Evolutionary conservation across 768 basidiomycete genomes (phyloP).

Genomic region (Fistulinella prunicolor): DNA sequence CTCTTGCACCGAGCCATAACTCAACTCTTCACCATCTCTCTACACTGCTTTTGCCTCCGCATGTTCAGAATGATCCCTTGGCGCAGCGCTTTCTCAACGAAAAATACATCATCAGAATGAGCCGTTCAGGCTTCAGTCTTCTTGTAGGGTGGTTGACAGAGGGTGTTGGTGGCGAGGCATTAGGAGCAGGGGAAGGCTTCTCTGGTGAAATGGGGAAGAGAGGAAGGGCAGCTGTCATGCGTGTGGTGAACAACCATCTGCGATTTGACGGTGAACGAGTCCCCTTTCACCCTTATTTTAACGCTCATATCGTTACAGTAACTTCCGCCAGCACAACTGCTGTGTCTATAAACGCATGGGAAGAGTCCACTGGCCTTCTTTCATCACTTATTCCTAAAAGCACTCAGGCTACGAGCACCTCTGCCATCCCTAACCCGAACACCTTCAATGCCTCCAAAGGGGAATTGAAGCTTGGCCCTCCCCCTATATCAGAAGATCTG

Average conservation of each 20-base stretch:
- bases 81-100: conserved; percentile 86
- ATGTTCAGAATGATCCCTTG: conserved; percentile 78
- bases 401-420: conserved; percentile 36
- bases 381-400: conserved; percentile 72
- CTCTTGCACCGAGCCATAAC: conserved; percentile 63
- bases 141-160: conserved; percentile 96
- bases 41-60: conserved; percentile 74
- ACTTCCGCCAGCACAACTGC: conserved; percentile 66
- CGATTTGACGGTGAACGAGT: conserved; percentile 73
- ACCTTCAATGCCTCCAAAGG: conserved; percentile 76
- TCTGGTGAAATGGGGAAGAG: conserved; percentile 78
- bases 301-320: conserved; percentile 44
- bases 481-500: conserved; percentile 76
- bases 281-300: not conserved
- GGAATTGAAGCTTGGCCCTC: conserved; percentile 81
- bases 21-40: conserved; percentile 74
- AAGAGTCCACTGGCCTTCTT: conserved; percentile 82
- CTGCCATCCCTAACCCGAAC: conserved; percentile 55
- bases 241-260: conserved; percentile 91
- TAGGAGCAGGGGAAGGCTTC: conserved; percentile 77
- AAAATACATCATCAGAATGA: conserved; percentile 88
- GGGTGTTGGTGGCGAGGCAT: conserved; percentile 80
- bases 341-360: conserved; percentile 67
- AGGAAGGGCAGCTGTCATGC: conserved; percentile 86
- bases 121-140: conserved; percentile 86